These are phyloP conservation scores for Saccharomyces pastorianus DNA, from an alignment of 1,139 yeast genomes.

Conservation along the genomic window DNA sequence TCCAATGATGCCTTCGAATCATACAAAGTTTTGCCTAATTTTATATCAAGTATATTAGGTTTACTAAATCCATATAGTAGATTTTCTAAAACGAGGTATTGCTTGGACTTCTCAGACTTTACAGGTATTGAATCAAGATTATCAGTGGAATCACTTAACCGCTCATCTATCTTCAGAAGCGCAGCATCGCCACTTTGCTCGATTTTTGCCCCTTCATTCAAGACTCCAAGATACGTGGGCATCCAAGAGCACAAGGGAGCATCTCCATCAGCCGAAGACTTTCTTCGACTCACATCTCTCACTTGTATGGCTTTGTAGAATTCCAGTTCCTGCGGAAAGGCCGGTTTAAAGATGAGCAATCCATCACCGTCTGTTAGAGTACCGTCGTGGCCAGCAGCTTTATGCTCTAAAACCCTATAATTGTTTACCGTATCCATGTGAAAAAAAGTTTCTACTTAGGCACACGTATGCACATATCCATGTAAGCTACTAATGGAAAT, in stretches of 20 bases:
- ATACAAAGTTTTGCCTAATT: constrained; percentile 64
- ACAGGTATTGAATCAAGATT: constrained; percentile 6
- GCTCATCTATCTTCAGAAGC: constrained; percentile 5
- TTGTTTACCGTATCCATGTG: constrained; percentile 10
- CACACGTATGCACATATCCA: background rate
- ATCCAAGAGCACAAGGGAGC: constrained; percentile 46
- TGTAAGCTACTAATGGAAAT: background rate
- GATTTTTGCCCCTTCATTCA: constrained; percentile 34
- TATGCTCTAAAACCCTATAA: constrained; percentile 29
- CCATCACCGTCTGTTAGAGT: constrained; percentile 55
- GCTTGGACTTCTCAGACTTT: constrained; percentile 12
- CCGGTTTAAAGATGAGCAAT: constrained; percentile 61
- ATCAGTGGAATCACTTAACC: background rate
- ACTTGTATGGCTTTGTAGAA: constrained; percentile 44
- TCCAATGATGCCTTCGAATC: constrained; percentile 54
- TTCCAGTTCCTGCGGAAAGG: constrained; percentile 54
- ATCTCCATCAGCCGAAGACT: constrained; percentile 30
- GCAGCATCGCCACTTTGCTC: constrained; percentile 2
- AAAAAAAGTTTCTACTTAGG: background rate
- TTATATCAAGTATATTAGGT: constrained; percentile 78
- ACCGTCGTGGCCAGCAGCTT: constrained; percentile 92
- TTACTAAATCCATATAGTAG: constrained; percentile 48
- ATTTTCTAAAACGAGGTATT: constrained; percentile 67
- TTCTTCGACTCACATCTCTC: constrained; percentile 6
- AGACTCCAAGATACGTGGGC: constrained; percentile 38